Base-by-base conservation (phyloP, 768 basidiomycete species). In the Lactarius sp. region DNA sequence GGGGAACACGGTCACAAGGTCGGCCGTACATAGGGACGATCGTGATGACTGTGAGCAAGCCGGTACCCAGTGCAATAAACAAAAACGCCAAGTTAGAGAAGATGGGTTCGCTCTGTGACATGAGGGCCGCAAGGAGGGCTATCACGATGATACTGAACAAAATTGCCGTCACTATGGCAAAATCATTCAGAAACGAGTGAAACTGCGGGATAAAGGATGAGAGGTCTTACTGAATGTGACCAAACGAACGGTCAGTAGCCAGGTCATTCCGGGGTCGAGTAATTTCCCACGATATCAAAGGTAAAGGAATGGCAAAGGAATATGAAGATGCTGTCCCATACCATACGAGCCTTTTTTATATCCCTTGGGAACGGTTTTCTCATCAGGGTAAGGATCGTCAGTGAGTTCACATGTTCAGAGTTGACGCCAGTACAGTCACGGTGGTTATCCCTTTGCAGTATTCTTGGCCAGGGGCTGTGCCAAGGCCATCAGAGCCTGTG, bases 71-170 rank as follows among this genome's bases (percentile, higher is more conserved):
- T 3, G 2, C 72, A 16, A 79, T 65, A 6, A 66, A 66, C 53
- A 65, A 62, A 49, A 71, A 79, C 10, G n/a, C 60, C 37, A n/a
- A n/a, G n/a, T n/a, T n/a, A n/a, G n/a, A n/a, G 0, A 7, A 22
- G 22, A 22, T 22, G 22, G 22, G n/a, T n/a, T n/a, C n/a, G n/a
- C 71, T 69, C 56, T 70, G 56, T 10, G 70, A 64, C 57, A 72
- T 68, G 37, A 77, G 51, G 58, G 70, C 49, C 12, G 70, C 77
- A 6, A 77, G 1, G 13, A 27, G 22, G n/a, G 69, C 73, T 22
- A 79, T 58, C 20, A 68, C 73, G 52, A 79, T 69, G 37, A 76
- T 0, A 5, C 75, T 69, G 56, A 76, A 73, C 9, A 73, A 8
- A 27, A 52, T 18, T 33, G 61, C 36, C 8, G 64, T 64, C n/a